Conservation (phyloP, 306 rosid species). For the Pterocarpus santalinus region DNA sequence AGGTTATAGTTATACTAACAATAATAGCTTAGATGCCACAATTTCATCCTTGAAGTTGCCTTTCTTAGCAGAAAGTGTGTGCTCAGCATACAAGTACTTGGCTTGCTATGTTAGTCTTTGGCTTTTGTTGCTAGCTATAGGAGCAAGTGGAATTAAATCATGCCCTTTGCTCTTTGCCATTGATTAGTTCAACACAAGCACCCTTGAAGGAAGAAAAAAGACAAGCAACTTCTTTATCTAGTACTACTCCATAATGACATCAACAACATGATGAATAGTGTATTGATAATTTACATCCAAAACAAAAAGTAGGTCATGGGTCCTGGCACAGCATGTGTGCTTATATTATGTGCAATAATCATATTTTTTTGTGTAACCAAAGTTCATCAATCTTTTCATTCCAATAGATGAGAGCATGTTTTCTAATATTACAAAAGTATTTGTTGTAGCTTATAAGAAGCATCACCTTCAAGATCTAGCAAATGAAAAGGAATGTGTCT, state of each 20-base stretch:
- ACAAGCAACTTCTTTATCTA: conserved; percentile 54
- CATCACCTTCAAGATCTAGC: conserved; percentile 39
- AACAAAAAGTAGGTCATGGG: conserved; percentile 62
- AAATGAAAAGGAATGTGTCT: neutral
- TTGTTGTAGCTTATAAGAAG: conserved; percentile 60
- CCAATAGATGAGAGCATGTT: conserved; percentile 55
- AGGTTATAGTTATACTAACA: conserved; percentile 57
- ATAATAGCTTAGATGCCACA: conserved; percentile 53
- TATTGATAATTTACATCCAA: conserved; percentile 55
- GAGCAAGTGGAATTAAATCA: conserved; percentile 59
- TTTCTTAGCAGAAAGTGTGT: conserved; percentile 32
- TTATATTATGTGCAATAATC: conserved; percentile 42
- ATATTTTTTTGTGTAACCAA: conserved; percentile 48
- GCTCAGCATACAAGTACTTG: conserved; percentile 7
- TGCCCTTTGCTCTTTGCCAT: conserved; percentile 62
- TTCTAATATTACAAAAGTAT: conserved; percentile 51
- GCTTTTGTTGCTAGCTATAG: conserved; percentile 43
- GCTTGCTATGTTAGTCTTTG: conserved; percentile 33
- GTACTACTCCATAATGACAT: conserved; percentile 51
- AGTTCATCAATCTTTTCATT: conserved; percentile 26
- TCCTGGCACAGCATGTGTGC: conserved; percentile 48
- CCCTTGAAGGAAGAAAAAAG: conserved; percentile 53
- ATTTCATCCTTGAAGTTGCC: conserved; percentile 59
- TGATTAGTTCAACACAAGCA: conserved; percentile 56
- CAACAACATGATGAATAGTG: conserved; percentile 33